Conservation (phyloP, 1,284 basidiomycete genomes). For the Malassezia nana region DNA sequence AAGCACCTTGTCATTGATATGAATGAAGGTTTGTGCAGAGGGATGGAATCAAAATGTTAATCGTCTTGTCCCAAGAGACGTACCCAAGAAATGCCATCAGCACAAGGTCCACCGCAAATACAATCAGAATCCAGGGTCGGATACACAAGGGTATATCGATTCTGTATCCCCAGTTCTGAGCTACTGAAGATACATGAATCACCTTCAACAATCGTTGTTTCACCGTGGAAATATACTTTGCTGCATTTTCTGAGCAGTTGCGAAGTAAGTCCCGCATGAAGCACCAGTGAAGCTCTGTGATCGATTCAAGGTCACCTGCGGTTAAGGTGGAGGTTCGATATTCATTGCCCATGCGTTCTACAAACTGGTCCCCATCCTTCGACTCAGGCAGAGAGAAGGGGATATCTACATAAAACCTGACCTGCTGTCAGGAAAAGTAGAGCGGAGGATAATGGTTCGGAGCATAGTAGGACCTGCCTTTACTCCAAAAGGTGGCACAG, state of each 20-base stretch:
- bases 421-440: background rate
- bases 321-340: background rate
- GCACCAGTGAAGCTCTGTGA: background rate
- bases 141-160: constrained; percentile 28
- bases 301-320: background rate
- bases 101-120: constrained; percentile 29
- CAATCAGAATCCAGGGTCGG: constrained; percentile 29
- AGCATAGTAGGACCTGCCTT: background rate
- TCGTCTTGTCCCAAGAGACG: background rate
- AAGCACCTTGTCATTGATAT: constrained; percentile 69
- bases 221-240: background rate
- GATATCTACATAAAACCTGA: background rate
- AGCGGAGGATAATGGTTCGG: background rate
- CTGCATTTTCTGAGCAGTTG: background rate
- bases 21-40: constrained; percentile 50
- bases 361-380: constrained; percentile 10
- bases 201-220: background rate
- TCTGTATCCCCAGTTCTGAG: background rate
- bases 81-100: constrained; percentile 34
- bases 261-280: background rate
- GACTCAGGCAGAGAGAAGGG: constrained; percentile 17
- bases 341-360: constrained; percentile 17
- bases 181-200: background rate
- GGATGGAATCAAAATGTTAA: constrained; percentile 32
- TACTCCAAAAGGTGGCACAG: background rate